phyloP scores from a whole-genome alignment of 495 filamentous ascomycete species.

The Aspergillus campestris region DNA sequence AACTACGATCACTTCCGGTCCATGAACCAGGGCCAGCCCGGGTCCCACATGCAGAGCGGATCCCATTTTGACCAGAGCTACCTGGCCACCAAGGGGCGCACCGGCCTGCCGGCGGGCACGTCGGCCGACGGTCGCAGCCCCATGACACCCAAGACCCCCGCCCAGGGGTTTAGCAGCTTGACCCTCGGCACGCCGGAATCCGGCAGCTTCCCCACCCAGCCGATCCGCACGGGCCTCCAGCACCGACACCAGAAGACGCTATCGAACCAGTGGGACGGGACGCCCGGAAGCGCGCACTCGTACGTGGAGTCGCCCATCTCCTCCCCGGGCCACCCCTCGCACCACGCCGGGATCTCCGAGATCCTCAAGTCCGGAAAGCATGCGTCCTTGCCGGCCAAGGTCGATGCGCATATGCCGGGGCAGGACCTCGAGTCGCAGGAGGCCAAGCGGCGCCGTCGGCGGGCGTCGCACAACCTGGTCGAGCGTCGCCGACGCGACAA shows the following conservation, averaged over 20 bases:
- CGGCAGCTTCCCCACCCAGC: constrained; percentile 63
- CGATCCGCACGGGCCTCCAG: constrained; percentile 55
- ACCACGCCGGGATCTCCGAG: constrained; percentile 59
- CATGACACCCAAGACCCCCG: constrained; percentile 70
- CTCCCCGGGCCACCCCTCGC: constrained; percentile 50
- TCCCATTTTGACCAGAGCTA: constrained; percentile 50
- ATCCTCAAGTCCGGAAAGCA: constrained; percentile 61
- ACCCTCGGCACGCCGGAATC: constrained; percentile 57
- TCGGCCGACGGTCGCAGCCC: constrained; percentile 64
- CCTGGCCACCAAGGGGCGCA: constrained; percentile 43
- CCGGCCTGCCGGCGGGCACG: constrained; percentile 52
- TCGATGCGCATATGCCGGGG: constrained; percentile 46
- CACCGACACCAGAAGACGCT: constrained; percentile 72
- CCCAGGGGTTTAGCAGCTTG: constrained; percentile 37
- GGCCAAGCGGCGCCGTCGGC: constrained; percentile 78
- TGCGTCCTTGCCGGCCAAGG: constrained; percentile 62
- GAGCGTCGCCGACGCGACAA: constrained; percentile 93
- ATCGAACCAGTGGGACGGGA: constrained; percentile 75
- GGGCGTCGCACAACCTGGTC: constrained; percentile 93
- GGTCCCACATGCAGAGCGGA: constrained; percentile 40
- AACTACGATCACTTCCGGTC: constrained; percentile 55
- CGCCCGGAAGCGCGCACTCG: constrained; percentile 68
- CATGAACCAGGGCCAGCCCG: constrained; percentile 49
- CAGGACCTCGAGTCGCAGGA: constrained; percentile 69
- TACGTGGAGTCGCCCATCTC: constrained; percentile 76